Evolutionary conservation across 352 stramenopile species (phyloP).

Genomic region (Pythium aristosporum): DNA sequence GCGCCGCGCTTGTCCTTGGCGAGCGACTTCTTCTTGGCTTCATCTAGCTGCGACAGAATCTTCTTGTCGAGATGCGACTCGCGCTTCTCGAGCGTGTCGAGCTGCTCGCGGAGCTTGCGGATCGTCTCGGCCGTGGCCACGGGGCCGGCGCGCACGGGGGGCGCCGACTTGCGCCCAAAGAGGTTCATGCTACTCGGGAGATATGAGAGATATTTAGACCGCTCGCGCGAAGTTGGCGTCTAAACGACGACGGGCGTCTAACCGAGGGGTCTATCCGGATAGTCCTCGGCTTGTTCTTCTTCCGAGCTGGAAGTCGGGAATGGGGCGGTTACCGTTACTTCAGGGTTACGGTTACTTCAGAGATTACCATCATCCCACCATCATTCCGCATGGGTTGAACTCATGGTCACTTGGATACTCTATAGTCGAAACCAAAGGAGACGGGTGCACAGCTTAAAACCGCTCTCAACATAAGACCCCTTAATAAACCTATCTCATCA

Average conservation of each 20-base stretch:
- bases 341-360: neutral
- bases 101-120: constrained; percentile 86
- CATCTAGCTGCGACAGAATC: constrained; percentile 89
- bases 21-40: constrained; percentile 96
- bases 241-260: neutral
- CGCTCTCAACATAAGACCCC: too few species aligned
- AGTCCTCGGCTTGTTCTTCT: neutral
- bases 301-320: neutral
- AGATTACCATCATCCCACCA: neutral
- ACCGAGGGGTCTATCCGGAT: neutral
- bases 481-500: too few species aligned
- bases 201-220: constrained; percentile 14
- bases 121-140: constrained; percentile 87
- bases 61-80: constrained; percentile 97
- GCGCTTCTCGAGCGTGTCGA: constrained; percentile 92
- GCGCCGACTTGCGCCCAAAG: constrained; percentile 78
- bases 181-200: constrained; percentile 64
- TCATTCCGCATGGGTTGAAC: constrained; percentile 2
- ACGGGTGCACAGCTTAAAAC: too few species aligned
- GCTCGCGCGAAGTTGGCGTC: neutral
- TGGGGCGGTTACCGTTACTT: neutral
- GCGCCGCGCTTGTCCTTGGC: constrained; percentile 97
- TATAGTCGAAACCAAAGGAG: too few species aligned
- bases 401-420: too few species aligned
- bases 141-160: constrained; percentile 48